phyloP scores from a whole-genome alignment of 768 basidiomycete genomes.

The Naganishia randhawae region DNA sequence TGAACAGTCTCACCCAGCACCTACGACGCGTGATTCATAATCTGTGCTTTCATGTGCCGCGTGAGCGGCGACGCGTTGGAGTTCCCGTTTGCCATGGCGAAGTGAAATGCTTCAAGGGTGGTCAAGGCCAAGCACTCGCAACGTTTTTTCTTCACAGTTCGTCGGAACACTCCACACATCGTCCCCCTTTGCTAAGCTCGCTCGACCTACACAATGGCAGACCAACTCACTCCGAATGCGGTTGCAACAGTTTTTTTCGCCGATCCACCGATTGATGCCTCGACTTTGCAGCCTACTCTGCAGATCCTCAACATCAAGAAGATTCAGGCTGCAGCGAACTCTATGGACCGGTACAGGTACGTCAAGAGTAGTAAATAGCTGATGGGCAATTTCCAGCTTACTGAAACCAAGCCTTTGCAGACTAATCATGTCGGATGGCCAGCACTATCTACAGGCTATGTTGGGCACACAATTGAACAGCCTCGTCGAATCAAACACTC shows the following conservation, averaged over 20 bases:
- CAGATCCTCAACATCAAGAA: slow-evolving; percentile 83
- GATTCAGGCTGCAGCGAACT: slow-evolving; percentile 55
- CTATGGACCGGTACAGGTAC: slow-evolving; percentile 50
- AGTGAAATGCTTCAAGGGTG: too few species aligned
- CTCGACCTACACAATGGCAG: slow-evolving; percentile 34
- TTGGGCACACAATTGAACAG: slow-evolving; percentile 83
- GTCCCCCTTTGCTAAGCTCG: background rate
- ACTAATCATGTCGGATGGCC: slow-evolving; percentile 85
- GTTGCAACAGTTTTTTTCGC: slow-evolving; percentile 36
- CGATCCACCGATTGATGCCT: slow-evolving; percentile 36
- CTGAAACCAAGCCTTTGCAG: slow-evolving; percentile 49
- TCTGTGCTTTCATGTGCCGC: too few species aligned
- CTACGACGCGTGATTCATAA: too few species aligned
- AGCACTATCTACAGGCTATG: slow-evolving; percentile 85
- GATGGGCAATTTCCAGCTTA: too few species aligned
- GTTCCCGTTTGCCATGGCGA: too few species aligned
- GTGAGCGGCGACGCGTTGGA: too few species aligned
- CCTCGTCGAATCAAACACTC: slow-evolving; percentile 62
- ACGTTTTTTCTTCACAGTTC: background rate
- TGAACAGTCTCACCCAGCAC: too few species aligned
- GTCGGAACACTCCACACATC: background rate
- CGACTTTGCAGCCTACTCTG: slow-evolving; percentile 55
- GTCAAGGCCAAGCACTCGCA: background rate
- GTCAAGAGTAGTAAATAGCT: background rate
- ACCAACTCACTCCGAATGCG: slow-evolving; percentile 42